Evolutionary conservation across 352 stramenopile genomes (phyloP).

Genomic region (Thalassiosira exigua): DNA sequence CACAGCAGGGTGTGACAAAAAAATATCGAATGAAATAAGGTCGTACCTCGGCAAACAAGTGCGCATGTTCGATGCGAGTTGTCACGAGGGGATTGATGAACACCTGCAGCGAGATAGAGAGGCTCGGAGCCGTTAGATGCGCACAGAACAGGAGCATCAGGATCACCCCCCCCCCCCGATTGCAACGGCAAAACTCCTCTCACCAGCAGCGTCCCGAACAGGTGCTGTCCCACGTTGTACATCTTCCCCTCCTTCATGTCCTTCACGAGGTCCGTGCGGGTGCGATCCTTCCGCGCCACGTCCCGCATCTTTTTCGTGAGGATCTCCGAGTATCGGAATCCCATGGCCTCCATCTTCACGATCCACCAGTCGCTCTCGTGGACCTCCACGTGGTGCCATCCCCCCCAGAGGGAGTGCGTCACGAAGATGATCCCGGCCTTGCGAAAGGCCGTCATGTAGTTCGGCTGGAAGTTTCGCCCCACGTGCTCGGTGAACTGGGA

Average conservation of each 20-base stretch:
- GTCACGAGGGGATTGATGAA: conserved; percentile 83
- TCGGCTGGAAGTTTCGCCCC: conserved; percentile 71
- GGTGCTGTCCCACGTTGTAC: conserved; percentile 37
- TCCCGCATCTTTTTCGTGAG: conserved; percentile 64
- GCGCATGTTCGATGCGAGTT: conserved; percentile 63
- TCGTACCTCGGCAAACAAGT: conserved; percentile 66
- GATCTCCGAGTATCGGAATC: conserved; percentile 70
- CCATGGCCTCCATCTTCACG: conserved; percentile 63
- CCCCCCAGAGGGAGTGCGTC: conserved; percentile 62
- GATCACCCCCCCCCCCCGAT: not conserved
- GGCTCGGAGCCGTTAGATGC: not conserved
- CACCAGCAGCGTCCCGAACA: conserved; percentile 36
- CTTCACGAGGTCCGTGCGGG: conserved; percentile 17
- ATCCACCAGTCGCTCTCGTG: conserved; percentile 84
- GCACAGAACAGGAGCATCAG: not conserved
- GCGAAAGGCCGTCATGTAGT: conserved; percentile 80
- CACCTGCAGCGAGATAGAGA: conserved; percentile 60
- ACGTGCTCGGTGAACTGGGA: conserved; percentile 66
- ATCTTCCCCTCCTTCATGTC: conserved; percentile 25
- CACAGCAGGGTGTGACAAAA: no score
- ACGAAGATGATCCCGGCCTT: conserved; percentile 53
- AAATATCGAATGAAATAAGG: no score
- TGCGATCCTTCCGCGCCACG: conserved; percentile 40
- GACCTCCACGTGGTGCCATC: conserved; percentile 87
- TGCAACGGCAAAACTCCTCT: not conserved